Percentiles rank a stretch among this genome's conserved stretches.
phyloP scores from a whole-genome alignment of 2,329 filamentous ascomycete species.

The Anisogramma anomala region DNA sequence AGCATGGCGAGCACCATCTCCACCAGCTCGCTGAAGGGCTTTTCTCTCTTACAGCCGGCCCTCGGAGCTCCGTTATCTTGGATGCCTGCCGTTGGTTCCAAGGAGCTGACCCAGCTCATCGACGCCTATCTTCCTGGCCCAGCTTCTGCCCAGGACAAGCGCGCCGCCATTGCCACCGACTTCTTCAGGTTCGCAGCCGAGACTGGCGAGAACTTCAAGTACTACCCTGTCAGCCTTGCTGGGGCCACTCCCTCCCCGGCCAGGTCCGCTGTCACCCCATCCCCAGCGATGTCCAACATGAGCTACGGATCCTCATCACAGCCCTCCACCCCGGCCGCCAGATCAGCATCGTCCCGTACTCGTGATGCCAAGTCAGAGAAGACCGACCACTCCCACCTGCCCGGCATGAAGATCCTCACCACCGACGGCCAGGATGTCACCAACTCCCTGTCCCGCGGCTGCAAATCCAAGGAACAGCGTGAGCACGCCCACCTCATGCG shows the following conservation, averaged over 20 bases:
- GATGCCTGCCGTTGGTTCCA: slow-evolving; percentile 50
- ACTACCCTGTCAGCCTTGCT: slow-evolving; percentile 40
- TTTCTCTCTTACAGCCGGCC: slow-evolving; percentile 48
- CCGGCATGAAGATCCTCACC: slow-evolving; percentile 57
- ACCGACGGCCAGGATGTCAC: slow-evolving; percentile 52
- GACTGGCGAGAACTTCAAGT: slow-evolving; percentile 49
- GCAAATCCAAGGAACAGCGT: slow-evolving; percentile 56
- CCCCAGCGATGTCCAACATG: slow-evolving; percentile 37
- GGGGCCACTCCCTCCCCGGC: slow-evolving; percentile 31
- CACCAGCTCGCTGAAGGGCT: slow-evolving; percentile 32
- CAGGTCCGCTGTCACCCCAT: slow-evolving; percentile 36
- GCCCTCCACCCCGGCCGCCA: slow-evolving; percentile 14
- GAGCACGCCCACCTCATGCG: slow-evolving; percentile 57
- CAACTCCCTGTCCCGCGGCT: slow-evolving; percentile 48
- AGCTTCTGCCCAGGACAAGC: slow-evolving; percentile 45
- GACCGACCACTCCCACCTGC: slow-evolving; percentile 40
- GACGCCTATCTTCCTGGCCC: slow-evolving; percentile 44
- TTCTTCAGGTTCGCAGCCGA: slow-evolving; percentile 42
- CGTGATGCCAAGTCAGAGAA: slow-evolving; percentile 14
- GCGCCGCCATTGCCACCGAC: slow-evolving; percentile 44
- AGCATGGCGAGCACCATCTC: slow-evolving; percentile 27
- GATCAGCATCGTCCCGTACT: slow-evolving; percentile 22
- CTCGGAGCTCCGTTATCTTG: slow-evolving; percentile 51
- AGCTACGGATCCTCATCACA: slow-evolving; percentile 26
- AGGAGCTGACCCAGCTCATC: slow-evolving; percentile 50